A percentile compares a stretch with the other conserved stretches of the same genome.
These are phyloP conservation scores for Diaporthe caulivora DNA, from an alignment of 2,329 filamentous ascomycete species.

Conservation along the genomic window DNA sequence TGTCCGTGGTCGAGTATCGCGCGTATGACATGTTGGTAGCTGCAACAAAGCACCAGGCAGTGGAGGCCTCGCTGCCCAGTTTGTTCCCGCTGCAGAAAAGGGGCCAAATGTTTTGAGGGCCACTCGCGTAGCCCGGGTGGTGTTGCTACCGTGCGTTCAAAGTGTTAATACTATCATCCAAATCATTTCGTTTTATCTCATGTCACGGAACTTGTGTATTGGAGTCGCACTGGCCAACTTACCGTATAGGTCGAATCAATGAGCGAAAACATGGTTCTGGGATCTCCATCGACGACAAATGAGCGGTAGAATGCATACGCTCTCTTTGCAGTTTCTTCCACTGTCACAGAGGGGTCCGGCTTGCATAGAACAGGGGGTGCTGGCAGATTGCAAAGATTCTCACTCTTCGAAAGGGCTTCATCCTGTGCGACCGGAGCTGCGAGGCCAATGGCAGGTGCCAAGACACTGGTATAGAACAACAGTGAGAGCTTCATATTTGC, in stretches of 20 bases:
- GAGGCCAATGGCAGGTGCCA: conserved; percentile 46
- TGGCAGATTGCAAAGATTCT: conserved; percentile 53
- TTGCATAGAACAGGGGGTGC: conserved; percentile 52
- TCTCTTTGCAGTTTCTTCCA: conserved; percentile 53
- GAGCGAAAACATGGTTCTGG: conserved; percentile 54
- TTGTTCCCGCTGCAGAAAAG: conserved; percentile 53
- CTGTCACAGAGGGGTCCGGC: conserved; percentile 49
- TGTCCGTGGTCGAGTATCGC: conserved; percentile 51
- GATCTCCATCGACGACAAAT: conserved; percentile 55
- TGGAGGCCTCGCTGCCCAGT: conserved; percentile 50
- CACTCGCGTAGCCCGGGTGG: conserved; percentile 51
- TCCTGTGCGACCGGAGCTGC: conserved; percentile 45
- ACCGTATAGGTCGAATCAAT: conserved; percentile 54
- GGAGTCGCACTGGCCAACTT: conserved; percentile 33
- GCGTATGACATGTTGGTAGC: conserved; percentile 57
- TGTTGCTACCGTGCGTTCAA: conserved; percentile 50
- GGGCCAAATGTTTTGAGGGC: conserved; percentile 52
- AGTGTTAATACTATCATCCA: background rate
- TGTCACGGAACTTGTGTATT: background rate
- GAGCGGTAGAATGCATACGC: conserved; percentile 57
- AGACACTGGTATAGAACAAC: conserved; percentile 39
- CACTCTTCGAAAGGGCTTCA: conserved; percentile 46
- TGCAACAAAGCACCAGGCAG: conserved; percentile 53
- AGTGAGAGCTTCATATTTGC: conserved; percentile 47
- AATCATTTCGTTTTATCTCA: background rate